A percentile compares a stretch with the other conserved stretches of the same genome.
phyloP scores from a whole-genome alignment of 2,329 filamentous ascomycete genomes.

The Sclerotiophoma versabilis region DNA sequence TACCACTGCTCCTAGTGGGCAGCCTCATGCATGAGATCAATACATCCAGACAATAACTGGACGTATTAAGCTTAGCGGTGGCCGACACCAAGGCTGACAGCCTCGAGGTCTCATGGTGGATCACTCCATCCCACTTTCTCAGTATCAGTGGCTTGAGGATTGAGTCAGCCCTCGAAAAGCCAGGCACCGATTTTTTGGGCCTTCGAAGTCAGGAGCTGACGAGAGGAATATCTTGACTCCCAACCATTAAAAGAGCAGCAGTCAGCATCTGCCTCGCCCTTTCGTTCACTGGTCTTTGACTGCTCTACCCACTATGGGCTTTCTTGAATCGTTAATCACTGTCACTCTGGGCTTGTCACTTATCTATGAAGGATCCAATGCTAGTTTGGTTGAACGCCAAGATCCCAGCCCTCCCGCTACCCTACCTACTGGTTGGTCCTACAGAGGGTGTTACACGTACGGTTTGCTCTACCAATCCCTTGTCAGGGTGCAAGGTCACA shows the following conservation, averaged over 20 bases:
- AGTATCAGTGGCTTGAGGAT: neutral
- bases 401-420: neutral
- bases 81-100: neutral
- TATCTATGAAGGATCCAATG: neutral
- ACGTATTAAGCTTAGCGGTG: neutral
- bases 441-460: slow-evolving; percentile 40
- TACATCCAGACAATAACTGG: slow-evolving; percentile 3
- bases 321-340: neutral
- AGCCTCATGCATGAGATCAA: neutral
- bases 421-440: slow-evolving; percentile 27
- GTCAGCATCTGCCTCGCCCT: neutral
- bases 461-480: slow-evolving; percentile 3
- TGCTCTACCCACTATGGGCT: slow-evolving; percentile 5
- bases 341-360: slow-evolving; percentile 10
- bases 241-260: slow-evolving; percentile 3
- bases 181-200: neutral
- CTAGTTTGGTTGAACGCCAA: slow-evolving; percentile 13
- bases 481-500: neutral
- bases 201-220: neutral
- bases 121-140: neutral
- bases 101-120: neutral
- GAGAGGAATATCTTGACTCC: neutral
- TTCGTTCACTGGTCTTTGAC: neutral
- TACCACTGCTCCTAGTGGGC: neutral
- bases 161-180: neutral